Conservation (phyloP, 495 filamentous ascomycete genomes). For the Friedmanniomyces endolithicus region DNA sequence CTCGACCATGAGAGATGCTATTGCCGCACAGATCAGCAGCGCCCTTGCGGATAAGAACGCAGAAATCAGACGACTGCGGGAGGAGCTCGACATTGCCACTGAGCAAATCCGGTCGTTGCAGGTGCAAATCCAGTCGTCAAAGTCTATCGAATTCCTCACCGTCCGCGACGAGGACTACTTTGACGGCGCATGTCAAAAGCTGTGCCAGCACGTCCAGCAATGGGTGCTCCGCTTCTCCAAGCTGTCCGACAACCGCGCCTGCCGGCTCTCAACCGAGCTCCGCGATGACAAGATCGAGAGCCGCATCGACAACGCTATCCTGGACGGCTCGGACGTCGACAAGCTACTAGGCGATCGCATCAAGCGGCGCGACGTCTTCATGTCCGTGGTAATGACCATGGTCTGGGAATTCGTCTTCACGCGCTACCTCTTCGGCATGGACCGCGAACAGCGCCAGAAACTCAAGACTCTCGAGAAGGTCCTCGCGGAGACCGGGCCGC, state of each 20-base stretch:
- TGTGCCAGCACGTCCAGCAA: constrained; percentile 86
- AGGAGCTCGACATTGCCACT: constrained; percentile 63
- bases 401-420: constrained; percentile 97
- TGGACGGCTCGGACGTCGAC: constrained; percentile 88
- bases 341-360: constrained; percentile 73
- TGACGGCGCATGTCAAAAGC: constrained; percentile 79
- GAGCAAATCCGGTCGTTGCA: constrained; percentile 73
- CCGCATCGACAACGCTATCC: constrained; percentile 79
- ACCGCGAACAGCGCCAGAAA: constrained; percentile 90
- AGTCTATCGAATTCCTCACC: constrained; percentile 53
- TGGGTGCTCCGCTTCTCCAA: constrained; percentile 96
- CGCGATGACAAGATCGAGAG: constrained; percentile 80
- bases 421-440: constrained; percentile 95
- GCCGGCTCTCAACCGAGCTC: constrained; percentile 66
- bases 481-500: constrained; percentile 68
- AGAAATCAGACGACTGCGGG: constrained; percentile 63
- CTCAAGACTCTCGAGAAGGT: constrained; percentile 87
- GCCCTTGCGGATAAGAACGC: constrained; percentile 60
- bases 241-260: constrained; percentile 78
- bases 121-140: constrained; percentile 61
- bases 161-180: constrained; percentile 88
- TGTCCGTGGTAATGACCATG: constrained; percentile 96
- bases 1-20: constrained; percentile 49
- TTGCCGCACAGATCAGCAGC: constrained; percentile 47
- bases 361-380: constrained; percentile 79